Base-by-base conservation (phyloP, 164 flowering plant genomes). In the Tetrastigma voinierianum region DNA sequence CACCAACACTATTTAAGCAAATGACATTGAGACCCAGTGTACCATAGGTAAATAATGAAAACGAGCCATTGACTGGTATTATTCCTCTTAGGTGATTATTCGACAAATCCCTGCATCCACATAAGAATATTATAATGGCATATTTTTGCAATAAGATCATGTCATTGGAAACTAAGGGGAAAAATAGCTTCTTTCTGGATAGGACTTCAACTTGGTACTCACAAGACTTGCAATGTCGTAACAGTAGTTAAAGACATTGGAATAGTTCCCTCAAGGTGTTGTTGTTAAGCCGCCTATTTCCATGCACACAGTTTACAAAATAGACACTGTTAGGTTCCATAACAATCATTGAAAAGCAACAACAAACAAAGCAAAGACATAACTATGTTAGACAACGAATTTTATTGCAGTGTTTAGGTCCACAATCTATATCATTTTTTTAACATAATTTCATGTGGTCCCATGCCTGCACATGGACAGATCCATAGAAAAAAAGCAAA, bases 101-200 rank as follows among this genome's bases (percentile, higher is more conserved):
- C 57, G 91, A 87, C 23, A 87, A 84, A 84, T 87, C 91, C 74
- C 90, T 86, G 78, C 64, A 78, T 32, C 24, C 46, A 59, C 18
- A 64, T 20, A 18, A 48, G 21, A 52, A 63, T 20, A 46, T 19
- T 11, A 6, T 53, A 49, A 54, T 59, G 15, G 59, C 20, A 14
- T 15, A 44, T 20, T 45, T 19, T 46, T 10, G 40, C 16, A 49
- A 18, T 14, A 66, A 16, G 13, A 20, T 19, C 10, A 21, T 2
- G 10, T 9, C 4, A 58, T 17, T 17, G 19, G 13, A 58, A 25
- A 19, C 46, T 24, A 25, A 32, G 40, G 40, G 40, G 40, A 25
- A 25, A 25, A 25, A 25, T 25, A 19, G n/a, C 32, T 49, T 24
- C n/a, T 13, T 11, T 46, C 16, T 59, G 10, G 21, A 21, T 15